Evolutionary conservation across 2,329 filamentous ascomycete genomes (phyloP).

Genomic region (Diplocarpon mali): DNA sequence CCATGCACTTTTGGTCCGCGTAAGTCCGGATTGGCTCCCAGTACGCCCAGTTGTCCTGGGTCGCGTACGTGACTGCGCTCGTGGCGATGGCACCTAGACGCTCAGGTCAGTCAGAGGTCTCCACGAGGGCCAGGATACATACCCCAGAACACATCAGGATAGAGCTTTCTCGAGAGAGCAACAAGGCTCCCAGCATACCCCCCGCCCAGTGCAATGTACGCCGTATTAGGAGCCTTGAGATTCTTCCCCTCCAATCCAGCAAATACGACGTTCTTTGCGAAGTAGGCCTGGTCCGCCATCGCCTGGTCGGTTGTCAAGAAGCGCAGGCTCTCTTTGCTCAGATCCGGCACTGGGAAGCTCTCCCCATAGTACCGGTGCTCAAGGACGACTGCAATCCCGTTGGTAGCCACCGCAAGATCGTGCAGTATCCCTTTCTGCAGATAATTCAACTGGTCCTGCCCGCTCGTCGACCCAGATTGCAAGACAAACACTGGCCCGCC

Average conservation of each 20-base stretch:
- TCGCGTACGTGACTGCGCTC: constrained; percentile 67
- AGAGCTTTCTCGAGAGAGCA: constrained; percentile 63
- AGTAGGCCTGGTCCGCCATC: constrained; percentile 70
- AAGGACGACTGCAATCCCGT: constrained; percentile 68
- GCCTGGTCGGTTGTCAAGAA: constrained; percentile 80
- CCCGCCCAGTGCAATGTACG: constrained; percentile 74
- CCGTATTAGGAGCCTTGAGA: constrained; percentile 51
- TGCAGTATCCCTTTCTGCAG: constrained; percentile 69
- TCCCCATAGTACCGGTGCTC: constrained; percentile 83
- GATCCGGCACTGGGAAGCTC: constrained; percentile 57
- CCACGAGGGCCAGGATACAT: constrained; percentile 1
- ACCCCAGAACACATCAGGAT: constrained; percentile 70
- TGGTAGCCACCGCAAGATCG: constrained; percentile 57
- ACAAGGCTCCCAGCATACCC: constrained; percentile 75
- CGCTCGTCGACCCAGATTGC: constrained; percentile 59
- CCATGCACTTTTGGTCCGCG: constrained; percentile 51
- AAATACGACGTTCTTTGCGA: constrained; percentile 62
- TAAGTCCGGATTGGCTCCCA: constrained; percentile 46
- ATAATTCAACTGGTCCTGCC: constrained; percentile 51
- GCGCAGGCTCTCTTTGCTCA: constrained; percentile 59
- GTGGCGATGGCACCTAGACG: constrained; percentile 54
- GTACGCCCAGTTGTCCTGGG: constrained; percentile 65
- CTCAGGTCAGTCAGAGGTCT: constrained; percentile 1
- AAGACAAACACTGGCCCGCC: constrained; percentile 77
- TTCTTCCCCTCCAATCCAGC: constrained; percentile 56